Evolutionary conservation across 257 asterid genomes (phyloP).

Genomic region (Thymus quinquecostatus): DNA sequence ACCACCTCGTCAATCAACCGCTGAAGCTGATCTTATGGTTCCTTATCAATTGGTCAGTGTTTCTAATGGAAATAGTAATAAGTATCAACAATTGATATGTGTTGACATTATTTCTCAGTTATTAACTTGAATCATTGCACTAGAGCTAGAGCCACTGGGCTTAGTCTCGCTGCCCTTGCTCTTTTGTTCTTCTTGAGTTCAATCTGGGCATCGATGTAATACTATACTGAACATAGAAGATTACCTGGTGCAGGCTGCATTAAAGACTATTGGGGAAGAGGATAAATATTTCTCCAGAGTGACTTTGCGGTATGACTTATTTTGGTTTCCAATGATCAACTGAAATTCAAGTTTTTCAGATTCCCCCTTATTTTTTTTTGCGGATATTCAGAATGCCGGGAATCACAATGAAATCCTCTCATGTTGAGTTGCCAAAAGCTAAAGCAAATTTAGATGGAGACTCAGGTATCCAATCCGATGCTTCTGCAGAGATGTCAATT

Average conservation of each 20-base stretch:
- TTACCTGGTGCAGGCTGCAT: slow-evolving; percentile 71
- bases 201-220: slow-evolving; percentile 27
- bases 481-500: slow-evolving; percentile 65
- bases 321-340: slow-evolving; percentile 20
- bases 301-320: slow-evolving; percentile 65
- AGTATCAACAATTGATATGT: slow-evolving; percentile 23
- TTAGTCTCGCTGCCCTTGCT: not conserved
- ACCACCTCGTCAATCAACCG: slow-evolving; percentile 98
- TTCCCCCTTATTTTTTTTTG: slow-evolving; percentile 31
- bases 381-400: slow-evolving; percentile 73
- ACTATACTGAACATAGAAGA: slow-evolving; percentile 30
- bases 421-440: slow-evolving; percentile 65
- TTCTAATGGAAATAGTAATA: slow-evolving; percentile 10
- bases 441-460: slow-evolving; percentile 72
- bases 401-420: slow-evolving; percentile 66
- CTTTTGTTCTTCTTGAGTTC: not conserved
- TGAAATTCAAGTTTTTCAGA: slow-evolving; percentile 17
- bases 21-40: slow-evolving; percentile 98
- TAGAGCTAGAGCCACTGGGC: not conserved
- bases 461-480: slow-evolving; percentile 54
- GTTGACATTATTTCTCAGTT: not conserved
- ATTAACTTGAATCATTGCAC: not conserved
- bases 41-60: slow-evolving; percentile 90
- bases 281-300: slow-evolving; percentile 89
- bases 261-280: slow-evolving; percentile 94